phyloP scores from a whole-genome alignment of 768 basidiomycete genomes.

The Termitomyces sp. region DNA sequence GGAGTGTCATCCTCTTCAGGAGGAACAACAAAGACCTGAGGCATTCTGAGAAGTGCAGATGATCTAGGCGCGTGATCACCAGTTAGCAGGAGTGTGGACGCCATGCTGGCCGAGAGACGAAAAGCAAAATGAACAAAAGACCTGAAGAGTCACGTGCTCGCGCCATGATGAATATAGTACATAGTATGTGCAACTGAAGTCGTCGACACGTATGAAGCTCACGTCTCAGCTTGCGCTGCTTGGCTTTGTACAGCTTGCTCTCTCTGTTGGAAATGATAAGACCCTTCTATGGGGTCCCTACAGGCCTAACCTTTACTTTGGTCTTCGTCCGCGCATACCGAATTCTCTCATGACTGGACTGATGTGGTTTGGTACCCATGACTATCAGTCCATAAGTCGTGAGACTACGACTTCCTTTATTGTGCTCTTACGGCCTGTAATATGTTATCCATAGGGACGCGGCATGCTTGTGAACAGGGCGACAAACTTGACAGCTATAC shows the following conservation, averaged over 20 bases:
- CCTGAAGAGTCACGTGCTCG: constrained; percentile 14
- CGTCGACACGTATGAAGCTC: constrained; percentile 31
- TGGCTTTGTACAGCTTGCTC: constrained; percentile 31
- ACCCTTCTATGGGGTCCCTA: constrained; percentile 82
- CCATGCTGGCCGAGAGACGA: constrained; percentile 7
- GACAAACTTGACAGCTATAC: constrained; percentile 79
- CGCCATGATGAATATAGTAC: background rate
- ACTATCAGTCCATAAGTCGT: constrained; percentile 70
- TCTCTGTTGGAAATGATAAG: constrained; percentile 37
- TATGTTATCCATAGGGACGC: constrained; percentile 41
- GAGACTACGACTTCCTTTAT: constrained; percentile 21
- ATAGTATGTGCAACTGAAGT: too few relatives aligned
- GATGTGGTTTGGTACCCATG: constrained; percentile 89
- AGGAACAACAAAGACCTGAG: constrained; percentile 50
- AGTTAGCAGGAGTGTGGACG: constrained; percentile 9
- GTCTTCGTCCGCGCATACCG: constrained; percentile 77
- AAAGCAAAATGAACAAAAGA: background rate
- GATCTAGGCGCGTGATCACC: constrained; percentile 1
- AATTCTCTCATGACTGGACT: constrained; percentile 91
- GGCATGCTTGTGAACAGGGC: constrained; percentile 86
- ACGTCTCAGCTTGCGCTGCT: constrained; percentile 38
- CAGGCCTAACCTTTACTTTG: constrained; percentile 93
- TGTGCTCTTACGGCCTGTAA: constrained; percentile 1
- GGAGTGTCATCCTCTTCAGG: constrained; percentile 54
- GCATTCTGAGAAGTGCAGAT: constrained; percentile 23